A percentile compares a stretch with the other conserved stretches of the same genome.
Evolutionary conservation across 1,139 yeast species (phyloP).

Genomic region (Pichia sp.): DNA sequence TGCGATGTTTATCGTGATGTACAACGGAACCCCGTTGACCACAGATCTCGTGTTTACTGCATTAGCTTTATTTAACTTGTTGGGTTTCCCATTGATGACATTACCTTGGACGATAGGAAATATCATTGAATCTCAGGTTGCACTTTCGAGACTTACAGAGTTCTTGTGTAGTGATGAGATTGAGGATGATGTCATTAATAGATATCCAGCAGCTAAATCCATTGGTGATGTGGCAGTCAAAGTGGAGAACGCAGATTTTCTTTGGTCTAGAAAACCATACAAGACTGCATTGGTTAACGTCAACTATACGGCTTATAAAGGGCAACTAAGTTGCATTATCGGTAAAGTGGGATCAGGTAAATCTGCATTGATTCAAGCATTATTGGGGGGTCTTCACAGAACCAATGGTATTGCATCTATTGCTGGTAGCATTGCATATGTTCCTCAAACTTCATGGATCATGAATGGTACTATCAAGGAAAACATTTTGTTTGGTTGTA

Average conservation of each 20-base stretch:
- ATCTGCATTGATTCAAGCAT: slow-evolving; percentile 77
- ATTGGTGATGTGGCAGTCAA: slow-evolving; percentile 68
- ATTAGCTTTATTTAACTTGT: slow-evolving; percentile 74
- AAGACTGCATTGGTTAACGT: slow-evolving; percentile 75
- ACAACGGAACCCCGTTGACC: slow-evolving; percentile 62
- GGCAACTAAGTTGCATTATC: slow-evolving; percentile 80
- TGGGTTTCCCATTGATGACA: slow-evolving; percentile 89
- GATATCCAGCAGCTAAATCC: slow-evolving; percentile 48
- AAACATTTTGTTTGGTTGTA: slow-evolving; percentile 85
- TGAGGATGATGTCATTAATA: slow-evolving; percentile 72
- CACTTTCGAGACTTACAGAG: slow-evolving; percentile 67
- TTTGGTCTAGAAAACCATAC: slow-evolving; percentile 82
- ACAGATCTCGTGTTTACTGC: slow-evolving; percentile 97
- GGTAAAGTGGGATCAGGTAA: slow-evolving; percentile 95
- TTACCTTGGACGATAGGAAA: slow-evolving; percentile 87
- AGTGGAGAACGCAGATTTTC: slow-evolving; percentile 72
- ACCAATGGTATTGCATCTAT: slow-evolving; percentile 69
- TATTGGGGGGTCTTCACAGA: slow-evolving; percentile 82
- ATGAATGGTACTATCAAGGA: slow-evolving; percentile 92
- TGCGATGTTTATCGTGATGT: slow-evolving; percentile 68
- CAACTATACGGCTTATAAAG: slow-evolving; percentile 68
- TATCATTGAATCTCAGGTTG: slow-evolving; percentile 86
- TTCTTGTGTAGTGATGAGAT: slow-evolving; percentile 77
- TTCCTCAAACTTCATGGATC: slow-evolving; percentile 93
- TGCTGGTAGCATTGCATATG: slow-evolving; percentile 84